A percentile compares a stretch with the other conserved stretches of the same genome.
phyloP scores from a whole-genome alignment of 306 rosid genomes.

The Cucurbita ficifolia region DNA sequence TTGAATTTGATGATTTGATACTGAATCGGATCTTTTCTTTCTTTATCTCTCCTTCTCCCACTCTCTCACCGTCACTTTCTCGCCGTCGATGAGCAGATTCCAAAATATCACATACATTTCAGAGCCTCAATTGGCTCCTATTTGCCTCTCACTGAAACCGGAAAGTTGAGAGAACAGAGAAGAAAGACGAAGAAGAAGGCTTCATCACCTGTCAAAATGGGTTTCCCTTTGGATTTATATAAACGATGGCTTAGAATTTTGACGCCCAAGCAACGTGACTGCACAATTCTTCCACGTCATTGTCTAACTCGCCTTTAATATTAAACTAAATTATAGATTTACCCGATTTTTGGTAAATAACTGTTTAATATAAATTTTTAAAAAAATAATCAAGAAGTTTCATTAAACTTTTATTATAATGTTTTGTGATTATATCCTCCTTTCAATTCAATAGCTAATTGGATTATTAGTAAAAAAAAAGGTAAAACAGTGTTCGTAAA shows the following conservation, averaged over 20 bases:
- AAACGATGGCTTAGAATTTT: too few relatives aligned
- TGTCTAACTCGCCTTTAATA: background rate
- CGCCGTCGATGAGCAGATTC: slow-evolving; percentile 20
- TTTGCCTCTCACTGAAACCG: too few relatives aligned
- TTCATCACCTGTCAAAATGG: background rate
- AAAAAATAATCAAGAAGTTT: too few relatives aligned
- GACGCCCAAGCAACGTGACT: too few relatives aligned
- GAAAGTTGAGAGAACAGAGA: background rate
- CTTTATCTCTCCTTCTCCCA: slow-evolving; percentile 54
- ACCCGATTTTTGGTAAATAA: too few relatives aligned
- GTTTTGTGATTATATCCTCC: too few relatives aligned
- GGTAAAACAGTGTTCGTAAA: too few relatives aligned
- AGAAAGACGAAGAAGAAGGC: background rate
- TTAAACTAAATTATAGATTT: too few relatives aligned
- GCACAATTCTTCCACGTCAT: background rate
- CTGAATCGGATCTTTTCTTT: background rate
- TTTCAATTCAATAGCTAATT: too few relatives aligned
- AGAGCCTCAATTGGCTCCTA: slow-evolving; percentile 20
- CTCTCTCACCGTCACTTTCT: slow-evolving; percentile 26
- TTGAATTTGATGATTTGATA: background rate
- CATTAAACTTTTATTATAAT: too few relatives aligned
- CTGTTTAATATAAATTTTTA: too few relatives aligned
- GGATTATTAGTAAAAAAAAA: too few relatives aligned
- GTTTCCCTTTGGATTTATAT: background rate
- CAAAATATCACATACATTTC: slow-evolving; percentile 24